Evolutionary conservation across 139 green algal species (phyloP).

Genomic region (Pseudopediastrum boryanum): DNA sequence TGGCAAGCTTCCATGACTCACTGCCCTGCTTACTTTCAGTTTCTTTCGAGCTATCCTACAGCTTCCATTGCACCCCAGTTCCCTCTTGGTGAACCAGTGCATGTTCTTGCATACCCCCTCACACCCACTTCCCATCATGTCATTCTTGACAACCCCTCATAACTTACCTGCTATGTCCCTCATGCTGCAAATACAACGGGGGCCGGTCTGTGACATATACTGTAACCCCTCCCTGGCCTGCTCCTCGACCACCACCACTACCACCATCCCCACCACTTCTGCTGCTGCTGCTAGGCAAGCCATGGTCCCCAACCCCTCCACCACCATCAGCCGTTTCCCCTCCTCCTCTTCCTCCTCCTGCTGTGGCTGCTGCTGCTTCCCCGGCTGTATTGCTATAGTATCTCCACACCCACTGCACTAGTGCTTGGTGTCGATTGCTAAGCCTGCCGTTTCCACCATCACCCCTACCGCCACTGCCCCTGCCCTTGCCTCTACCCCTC

Average conservation of each 20-base stretch:
- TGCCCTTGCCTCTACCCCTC: not conserved
- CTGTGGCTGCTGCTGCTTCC: not conserved
- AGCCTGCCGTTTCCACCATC: not conserved
- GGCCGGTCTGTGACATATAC: not conserved
- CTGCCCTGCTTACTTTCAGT: no score
- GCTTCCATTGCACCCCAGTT: no score
- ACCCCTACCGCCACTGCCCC: not conserved
- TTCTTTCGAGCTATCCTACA: no score
- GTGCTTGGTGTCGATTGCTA: not conserved
- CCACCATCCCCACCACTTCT: not conserved
- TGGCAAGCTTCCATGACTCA: no score
- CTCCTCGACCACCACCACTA: not conserved
- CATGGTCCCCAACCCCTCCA: no score
- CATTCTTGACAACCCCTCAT: no score
- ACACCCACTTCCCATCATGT: no score
- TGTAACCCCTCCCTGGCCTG: not conserved
- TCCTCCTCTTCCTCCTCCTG: conserved; percentile 7
- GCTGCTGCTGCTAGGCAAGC: no score
- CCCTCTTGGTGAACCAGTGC: no score
- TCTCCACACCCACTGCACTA: conserved; percentile 14
- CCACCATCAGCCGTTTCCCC: no score
- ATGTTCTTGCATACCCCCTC: no score
- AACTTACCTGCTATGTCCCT: no score
- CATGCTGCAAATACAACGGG: conserved; percentile 61
- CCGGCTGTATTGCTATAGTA: conserved; percentile 2